phyloP scores from a whole-genome alignment of 2,329 filamentous ascomycete genomes.

The Celoporthe dispersa region DNA sequence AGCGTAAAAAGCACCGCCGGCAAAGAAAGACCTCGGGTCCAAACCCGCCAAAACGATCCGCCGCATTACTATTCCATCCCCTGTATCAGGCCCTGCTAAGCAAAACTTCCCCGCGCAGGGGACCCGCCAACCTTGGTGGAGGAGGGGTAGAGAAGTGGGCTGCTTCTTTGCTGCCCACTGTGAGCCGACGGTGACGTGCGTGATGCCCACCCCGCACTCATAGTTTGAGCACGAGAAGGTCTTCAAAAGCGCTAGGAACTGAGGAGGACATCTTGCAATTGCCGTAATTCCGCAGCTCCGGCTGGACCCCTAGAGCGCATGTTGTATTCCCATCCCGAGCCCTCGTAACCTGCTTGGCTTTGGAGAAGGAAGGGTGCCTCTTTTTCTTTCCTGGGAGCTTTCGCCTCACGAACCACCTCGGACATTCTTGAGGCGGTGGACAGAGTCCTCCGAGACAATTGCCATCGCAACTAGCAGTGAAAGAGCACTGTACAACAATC shows the following conservation, averaged over 20 bases:
- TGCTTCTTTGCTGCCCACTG: neutral
- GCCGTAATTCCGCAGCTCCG: slow-evolving; percentile 23
- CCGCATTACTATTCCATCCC: slow-evolving; percentile 25
- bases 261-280: neutral
- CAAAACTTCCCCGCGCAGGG: slow-evolving; percentile 24
- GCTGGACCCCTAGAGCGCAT: neutral
- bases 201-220: slow-evolving; percentile 10
- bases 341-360: neutral
- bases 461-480: neutral
- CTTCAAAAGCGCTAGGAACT: neutral
- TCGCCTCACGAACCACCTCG: neutral
- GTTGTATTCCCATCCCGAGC: neutral
- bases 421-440: neutral
- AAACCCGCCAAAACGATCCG: slow-evolving; percentile 19
- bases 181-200: slow-evolving; percentile 10
- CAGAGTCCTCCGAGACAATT: neutral
- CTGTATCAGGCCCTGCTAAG: neutral
- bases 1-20: neutral
- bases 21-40: neutral
- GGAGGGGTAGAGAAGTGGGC: slow-evolving; percentile 20
- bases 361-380: neutral
- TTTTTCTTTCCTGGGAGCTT: neutral
- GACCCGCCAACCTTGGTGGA: neutral
- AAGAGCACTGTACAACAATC: slow-evolving; percentile 16
- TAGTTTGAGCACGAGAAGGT: neutral